phyloP scores from a whole-genome alignment of 2,329 filamentous ascomycete species.

The Thermothelomyces thermophilus region DNA sequence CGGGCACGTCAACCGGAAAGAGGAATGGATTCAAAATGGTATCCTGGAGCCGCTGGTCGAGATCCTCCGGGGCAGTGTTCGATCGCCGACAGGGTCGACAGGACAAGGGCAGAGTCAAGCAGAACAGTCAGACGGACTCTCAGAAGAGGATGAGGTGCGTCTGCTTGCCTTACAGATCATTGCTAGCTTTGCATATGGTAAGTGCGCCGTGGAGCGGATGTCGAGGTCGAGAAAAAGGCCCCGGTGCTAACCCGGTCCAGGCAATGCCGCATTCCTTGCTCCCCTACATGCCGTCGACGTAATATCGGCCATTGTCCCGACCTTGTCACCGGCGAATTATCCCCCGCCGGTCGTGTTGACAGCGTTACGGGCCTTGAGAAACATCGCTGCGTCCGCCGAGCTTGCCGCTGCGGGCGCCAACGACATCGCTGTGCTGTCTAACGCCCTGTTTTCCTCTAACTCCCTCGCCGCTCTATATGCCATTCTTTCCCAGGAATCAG shows the following conservation, averaged over 20 bases:
- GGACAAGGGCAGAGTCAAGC: slow-evolving; percentile 35
- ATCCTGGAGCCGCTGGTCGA: slow-evolving; percentile 53
- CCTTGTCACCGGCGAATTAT: slow-evolving; percentile 59
- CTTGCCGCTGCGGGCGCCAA: slow-evolving; percentile 44
- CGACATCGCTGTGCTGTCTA: slow-evolving; percentile 46
- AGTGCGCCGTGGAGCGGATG: slow-evolving; percentile 21
- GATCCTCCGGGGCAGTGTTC: slow-evolving; percentile 35
- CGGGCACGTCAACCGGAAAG: slow-evolving; percentile 82
- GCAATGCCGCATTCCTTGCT: slow-evolving; percentile 69
- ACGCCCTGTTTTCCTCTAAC: slow-evolving; percentile 56
- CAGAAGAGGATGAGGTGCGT: slow-evolving; percentile 60
- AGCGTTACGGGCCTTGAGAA: slow-evolving; percentile 66
- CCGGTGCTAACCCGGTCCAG: slow-evolving; percentile 37
- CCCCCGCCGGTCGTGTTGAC: slow-evolving; percentile 62
- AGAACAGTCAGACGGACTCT: slow-evolving; percentile 36
- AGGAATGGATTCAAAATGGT: slow-evolving; percentile 66
- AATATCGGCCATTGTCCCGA: slow-evolving; percentile 63
- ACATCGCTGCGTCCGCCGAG: slow-evolving; percentile 59
- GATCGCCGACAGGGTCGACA: slow-evolving; percentile 30
- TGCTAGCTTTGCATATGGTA: slow-evolving; percentile 78
- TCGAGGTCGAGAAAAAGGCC: background rate
- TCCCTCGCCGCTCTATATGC: slow-evolving; percentile 56
- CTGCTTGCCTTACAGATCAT: slow-evolving; percentile 81
- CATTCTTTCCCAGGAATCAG: slow-evolving; percentile 56
- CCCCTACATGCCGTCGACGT: slow-evolving; percentile 64